Evolutionary conservation across 192 early-diverging fungal genomes (phyloP).

Genomic region (Funneliformis geosporum): DNA sequence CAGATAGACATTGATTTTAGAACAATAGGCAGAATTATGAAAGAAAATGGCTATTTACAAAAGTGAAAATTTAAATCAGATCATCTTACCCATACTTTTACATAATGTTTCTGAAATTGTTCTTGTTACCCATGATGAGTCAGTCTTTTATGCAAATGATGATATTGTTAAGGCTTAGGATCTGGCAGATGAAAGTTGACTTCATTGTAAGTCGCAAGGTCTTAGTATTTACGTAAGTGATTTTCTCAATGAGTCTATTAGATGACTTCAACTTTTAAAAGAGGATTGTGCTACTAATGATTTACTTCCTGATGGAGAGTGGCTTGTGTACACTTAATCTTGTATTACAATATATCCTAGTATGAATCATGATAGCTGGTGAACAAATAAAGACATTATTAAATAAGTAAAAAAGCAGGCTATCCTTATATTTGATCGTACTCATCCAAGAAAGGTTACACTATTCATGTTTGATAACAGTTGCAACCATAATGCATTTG

Average conservation of each 20-base stretch:
- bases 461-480: too few relatives aligned
- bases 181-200: not conserved
- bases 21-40: not conserved
- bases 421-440: constrained; percentile 30
- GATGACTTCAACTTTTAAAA: constrained; percentile 12
- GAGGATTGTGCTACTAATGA: too few relatives aligned
- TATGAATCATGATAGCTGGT: too few relatives aligned
- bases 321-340: not conserved
- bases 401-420: constrained; percentile 14
- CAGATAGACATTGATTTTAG: not conserved
- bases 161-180: too few relatives aligned
- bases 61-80: too few relatives aligned
- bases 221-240: constrained; percentile 18
- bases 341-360: constrained; percentile 9
- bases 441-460: constrained; percentile 23
- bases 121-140: constrained; percentile 16
- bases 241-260: constrained; percentile 13
- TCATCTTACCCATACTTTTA: constrained; percentile 1
- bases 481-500: constrained; percentile 35
- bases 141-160: too few relatives aligned
- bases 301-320: not conserved
- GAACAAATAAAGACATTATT: constrained; percentile 16
- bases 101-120: not conserved
- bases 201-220: not conserved
- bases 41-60: constrained; percentile 5